Evolutionary conservation across 139 green algal species (phyloP).

Genomic region (Diplosphaera chodatii): DNA sequence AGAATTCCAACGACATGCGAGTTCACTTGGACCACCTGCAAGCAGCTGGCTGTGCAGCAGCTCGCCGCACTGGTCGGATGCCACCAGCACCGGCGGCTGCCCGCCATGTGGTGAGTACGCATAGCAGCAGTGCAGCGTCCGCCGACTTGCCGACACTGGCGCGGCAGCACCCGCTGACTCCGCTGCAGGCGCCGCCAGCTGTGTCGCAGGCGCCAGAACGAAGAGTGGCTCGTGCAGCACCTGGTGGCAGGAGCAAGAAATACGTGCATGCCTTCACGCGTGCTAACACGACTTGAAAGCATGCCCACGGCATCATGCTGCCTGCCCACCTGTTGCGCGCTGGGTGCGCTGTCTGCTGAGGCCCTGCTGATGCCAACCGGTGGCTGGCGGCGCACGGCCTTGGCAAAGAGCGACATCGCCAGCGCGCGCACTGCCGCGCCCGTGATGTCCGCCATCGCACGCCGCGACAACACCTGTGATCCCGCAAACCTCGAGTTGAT

Average conservation of each 20-base stretch:
- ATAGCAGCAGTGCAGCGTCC: not conserved
- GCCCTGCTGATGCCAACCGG: no score
- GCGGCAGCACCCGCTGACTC: no score
- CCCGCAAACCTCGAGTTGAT: no score
- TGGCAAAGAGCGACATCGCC: not conserved
- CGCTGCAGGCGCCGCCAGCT: not conserved
- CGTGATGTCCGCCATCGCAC: not conserved
- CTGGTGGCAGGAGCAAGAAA: not conserved
- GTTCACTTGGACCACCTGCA: not conserved
- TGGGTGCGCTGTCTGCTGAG: no score
- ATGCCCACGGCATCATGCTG: no score
- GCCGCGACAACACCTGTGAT: not conserved
- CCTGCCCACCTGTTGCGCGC: no score
- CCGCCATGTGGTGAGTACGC: not conserved
- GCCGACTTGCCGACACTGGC: no score
- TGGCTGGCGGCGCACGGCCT: not conserved
- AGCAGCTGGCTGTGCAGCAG: not conserved
- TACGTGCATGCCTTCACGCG: no score
- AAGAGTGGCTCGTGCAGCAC: not conserved
- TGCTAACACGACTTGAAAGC: no score
- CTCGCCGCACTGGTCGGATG: not conserved
- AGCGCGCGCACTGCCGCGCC: not conserved
- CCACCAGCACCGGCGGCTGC: not conserved
- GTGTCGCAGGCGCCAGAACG: not conserved
- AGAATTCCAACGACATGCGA: no score